phyloP scores from a whole-genome alignment of 2,329 filamentous ascomycete genomes.

The Thelonectria blattea region DNA sequence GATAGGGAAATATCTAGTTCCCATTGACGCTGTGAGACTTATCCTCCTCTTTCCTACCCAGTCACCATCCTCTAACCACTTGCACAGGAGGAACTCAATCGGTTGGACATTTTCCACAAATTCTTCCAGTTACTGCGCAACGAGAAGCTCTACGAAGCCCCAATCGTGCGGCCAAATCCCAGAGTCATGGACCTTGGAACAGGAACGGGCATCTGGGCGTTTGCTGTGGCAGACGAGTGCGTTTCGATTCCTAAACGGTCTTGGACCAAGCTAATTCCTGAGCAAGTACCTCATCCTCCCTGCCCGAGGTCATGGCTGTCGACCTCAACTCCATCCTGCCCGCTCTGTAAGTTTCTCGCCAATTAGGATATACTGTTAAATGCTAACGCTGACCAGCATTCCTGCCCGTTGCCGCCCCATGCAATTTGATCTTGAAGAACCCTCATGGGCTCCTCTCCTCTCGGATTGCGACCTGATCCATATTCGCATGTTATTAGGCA shows the following conservation, averaged over 20 bases:
- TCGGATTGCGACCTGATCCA: conserved; percentile 81
- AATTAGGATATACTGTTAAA: not conserved
- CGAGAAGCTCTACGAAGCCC: conserved; percentile 39
- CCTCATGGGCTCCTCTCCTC: conserved; percentile 59
- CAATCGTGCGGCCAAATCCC: conserved; percentile 26
- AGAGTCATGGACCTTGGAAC: conserved; percentile 74
- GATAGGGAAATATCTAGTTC: conserved; percentile 74
- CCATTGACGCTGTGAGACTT: conserved; percentile 72
- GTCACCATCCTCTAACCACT: conserved; percentile 23
- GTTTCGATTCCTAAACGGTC: conserved; percentile 34
- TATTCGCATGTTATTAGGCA: conserved; percentile 78
- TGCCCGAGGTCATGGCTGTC: conserved; percentile 45
- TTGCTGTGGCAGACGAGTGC: conserved; percentile 78
- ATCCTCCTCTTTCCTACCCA: not conserved
- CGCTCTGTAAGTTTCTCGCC: conserved; percentile 39
- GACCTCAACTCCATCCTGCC: conserved; percentile 51
- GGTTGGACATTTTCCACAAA: conserved; percentile 83
- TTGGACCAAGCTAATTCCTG: conserved; percentile 8
- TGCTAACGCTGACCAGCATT: conserved; percentile 59
- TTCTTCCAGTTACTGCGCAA: conserved; percentile 71
- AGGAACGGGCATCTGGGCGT: conserved; percentile 90
- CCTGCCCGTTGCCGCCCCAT: conserved; percentile 62
- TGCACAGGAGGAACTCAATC: conserved; percentile 71
- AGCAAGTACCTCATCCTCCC: conserved; percentile 28
- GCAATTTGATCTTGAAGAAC: conserved; percentile 78